A percentile compares a stretch with the other conserved stretches of the same genome.
phyloP scores from a whole-genome alignment of 1,139 yeast genomes.

The Casaregolazyma lundiana region DNA sequence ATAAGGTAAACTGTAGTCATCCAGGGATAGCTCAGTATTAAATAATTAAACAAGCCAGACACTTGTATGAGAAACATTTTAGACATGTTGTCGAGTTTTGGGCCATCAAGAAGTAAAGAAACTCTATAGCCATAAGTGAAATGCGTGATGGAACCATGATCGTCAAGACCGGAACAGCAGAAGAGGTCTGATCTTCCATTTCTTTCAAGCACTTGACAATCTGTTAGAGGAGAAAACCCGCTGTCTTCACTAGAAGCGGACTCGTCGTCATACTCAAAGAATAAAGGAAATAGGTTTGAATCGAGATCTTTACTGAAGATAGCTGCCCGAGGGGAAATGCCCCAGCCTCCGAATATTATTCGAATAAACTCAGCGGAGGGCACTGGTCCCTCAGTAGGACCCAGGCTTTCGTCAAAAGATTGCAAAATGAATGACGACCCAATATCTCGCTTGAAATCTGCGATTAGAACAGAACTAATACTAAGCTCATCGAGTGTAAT shows the following conservation, averaged over 20 bases:
- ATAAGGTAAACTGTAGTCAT: slow-evolving; percentile 10
- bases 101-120: slow-evolving; percentile 10
- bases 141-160: slow-evolving; percentile 10
- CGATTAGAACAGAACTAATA: slow-evolving; percentile 5
- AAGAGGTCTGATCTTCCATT: slow-evolving; percentile 1
- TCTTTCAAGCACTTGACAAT: slow-evolving; percentile 8
- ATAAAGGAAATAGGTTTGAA: background rate
- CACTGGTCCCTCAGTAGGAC: slow-evolving; percentile 3
- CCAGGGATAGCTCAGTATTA: slow-evolving; percentile 12
- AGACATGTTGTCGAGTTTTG: slow-evolving; percentile 9
- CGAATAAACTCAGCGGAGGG: slow-evolving; percentile 3
- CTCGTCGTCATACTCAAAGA: slow-evolving; percentile 3
- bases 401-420: slow-evolving; percentile 5
- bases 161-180: slow-evolving; percentile 9
- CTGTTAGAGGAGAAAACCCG: slow-evolving; percentile 9
- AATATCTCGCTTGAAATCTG: slow-evolving; percentile 13
- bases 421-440: slow-evolving; percentile 18
- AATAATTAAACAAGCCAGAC: slow-evolving; percentile 1
- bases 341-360: slow-evolving; percentile 12
- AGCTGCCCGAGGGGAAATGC: slow-evolving; percentile 2
- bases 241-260: background rate
- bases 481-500: slow-evolving; percentile 13
- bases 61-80: slow-evolving; percentile 8
- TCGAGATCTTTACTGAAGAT: slow-evolving; percentile 8
- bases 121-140: slow-evolving; percentile 10